These are phyloP conservation scores for Pythium phragmiticola DNA, from an alignment of 352 stramenopile species.

Conservation along the genomic window DNA sequence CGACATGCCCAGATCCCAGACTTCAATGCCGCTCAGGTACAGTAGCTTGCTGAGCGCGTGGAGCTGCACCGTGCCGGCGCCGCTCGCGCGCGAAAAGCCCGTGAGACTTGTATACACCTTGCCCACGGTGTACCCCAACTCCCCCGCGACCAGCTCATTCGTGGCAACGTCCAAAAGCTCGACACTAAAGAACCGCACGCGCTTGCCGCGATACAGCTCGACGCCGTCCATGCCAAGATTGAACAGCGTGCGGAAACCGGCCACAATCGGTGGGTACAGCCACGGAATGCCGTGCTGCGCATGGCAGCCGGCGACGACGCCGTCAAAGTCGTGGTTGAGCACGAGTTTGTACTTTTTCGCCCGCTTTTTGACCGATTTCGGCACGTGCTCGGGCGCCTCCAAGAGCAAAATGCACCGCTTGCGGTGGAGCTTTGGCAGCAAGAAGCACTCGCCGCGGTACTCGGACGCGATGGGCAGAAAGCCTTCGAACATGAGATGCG, in stretches of 20 bases:
- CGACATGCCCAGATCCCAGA: slow-evolving; percentile 89
- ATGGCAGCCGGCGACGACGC: slow-evolving; percentile 89
- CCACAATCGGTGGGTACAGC: slow-evolving; percentile 90
- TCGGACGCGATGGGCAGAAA: slow-evolving; percentile 93
- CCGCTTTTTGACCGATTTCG: slow-evolving; percentile 90
- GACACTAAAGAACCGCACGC: slow-evolving; percentile 89
- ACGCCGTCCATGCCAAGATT: slow-evolving; percentile 50
- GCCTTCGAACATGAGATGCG: slow-evolving; percentile 92
- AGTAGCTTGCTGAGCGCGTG: slow-evolving; percentile 75
- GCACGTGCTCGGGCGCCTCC: slow-evolving; percentile 68
- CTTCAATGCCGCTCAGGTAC: slow-evolving; percentile 69
- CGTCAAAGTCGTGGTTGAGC: slow-evolving; percentile 89
- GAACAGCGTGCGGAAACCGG: slow-evolving; percentile 76
- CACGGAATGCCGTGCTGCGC: slow-evolving; percentile 92
- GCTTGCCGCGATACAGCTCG: slow-evolving; percentile 51
- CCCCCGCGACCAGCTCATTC: slow-evolving; percentile 80
- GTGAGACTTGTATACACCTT: slow-evolving; percentile 91
- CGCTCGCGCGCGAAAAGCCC: slow-evolving; percentile 69
- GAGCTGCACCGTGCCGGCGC: slow-evolving; percentile 83
- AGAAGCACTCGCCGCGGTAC: slow-evolving; percentile 57
- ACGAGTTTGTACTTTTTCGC: slow-evolving; percentile 85
- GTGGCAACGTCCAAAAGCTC: slow-evolving; percentile 87
- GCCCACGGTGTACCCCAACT: slow-evolving; percentile 93
- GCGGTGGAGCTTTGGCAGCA: slow-evolving; percentile 89
- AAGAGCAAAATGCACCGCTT: slow-evolving; percentile 87